Evolutionary conservation across 495 filamentous ascomycete genomes (phyloP).

Genomic region (Aspergillus incahuasiensis): DNA sequence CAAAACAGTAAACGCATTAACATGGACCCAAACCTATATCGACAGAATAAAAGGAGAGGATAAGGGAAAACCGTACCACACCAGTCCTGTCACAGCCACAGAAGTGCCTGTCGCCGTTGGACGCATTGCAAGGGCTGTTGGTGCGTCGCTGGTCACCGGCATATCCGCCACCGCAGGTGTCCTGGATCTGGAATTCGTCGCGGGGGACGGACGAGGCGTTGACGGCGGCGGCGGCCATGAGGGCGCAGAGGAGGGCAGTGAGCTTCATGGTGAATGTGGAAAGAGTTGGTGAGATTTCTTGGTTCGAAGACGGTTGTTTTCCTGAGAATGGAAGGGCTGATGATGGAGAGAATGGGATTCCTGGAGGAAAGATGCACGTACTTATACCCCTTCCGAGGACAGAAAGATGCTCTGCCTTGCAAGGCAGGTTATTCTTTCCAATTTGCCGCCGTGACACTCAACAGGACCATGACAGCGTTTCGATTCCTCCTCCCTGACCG

Average conservation of each 20-base stretch:
- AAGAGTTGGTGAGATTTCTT: too few relatives aligned
- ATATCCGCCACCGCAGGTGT: constrained; percentile 12
- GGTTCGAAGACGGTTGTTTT: too few relatives aligned
- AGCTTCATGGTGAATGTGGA: constrained; percentile 17
- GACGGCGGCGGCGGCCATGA: constrained; percentile 16
- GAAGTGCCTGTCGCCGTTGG: constrained; percentile 16
- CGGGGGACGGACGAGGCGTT: constrained; percentile 11
- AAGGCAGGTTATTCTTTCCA: too few relatives aligned
- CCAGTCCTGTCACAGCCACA: constrained; percentile 16
- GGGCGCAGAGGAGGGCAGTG: constrained; percentile 13
- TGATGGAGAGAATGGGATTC: too few relatives aligned
- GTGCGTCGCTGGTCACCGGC: constrained; percentile 14
- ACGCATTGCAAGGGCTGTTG: constrained; percentile 11
- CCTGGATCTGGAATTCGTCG: constrained; percentile 1
- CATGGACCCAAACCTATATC: neutral
- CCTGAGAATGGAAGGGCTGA: too few relatives aligned
- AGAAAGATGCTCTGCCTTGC: too few relatives aligned
- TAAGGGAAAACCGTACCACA: too few relatives aligned
- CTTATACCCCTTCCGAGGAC: too few relatives aligned
- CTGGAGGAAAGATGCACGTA: too few relatives aligned
- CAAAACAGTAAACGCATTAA: constrained; percentile 7
- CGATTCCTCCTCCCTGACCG: too few relatives aligned
- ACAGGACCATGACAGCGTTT: too few relatives aligned
- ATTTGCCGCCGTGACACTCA: too few relatives aligned
- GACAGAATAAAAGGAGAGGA: neutral